Base-by-base conservation (phyloP, 176 grass and related monocot genomes). In the Tillandsia fasciculata region DNA sequence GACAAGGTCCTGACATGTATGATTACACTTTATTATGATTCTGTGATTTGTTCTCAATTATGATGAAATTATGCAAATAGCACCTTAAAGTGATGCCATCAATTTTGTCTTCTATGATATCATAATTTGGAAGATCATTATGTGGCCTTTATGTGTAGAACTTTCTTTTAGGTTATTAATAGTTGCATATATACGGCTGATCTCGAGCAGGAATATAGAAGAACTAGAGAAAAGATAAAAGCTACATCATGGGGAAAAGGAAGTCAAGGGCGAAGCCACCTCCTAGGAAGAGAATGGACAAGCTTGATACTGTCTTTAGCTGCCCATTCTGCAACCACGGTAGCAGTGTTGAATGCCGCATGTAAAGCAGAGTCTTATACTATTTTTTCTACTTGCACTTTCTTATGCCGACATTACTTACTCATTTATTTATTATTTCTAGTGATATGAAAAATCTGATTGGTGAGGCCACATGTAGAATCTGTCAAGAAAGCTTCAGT, bases 391-490 rank as follows among this genome's bases (percentile, higher is more conserved):
- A 20, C 3, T 27, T 48, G 7, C 6, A 59, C 42, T 5, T 68
- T 57, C 15, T 5, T 63, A 22, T 61, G 56, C 22, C 22, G 10
- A 20, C 27, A 70, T 18, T 78, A 11, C 63, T 71, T 71, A 3
- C 9, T 50, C 66, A 49, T 49, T 75, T 67, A 10, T 23, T 76
- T 48, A 15, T 66, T 64, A 13, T 80, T 3, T 74, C 29, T 79
- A 96, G 91, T 81, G 91, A 96, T 53, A 80, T 91, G 80, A 96
- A 91, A 68, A 96, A 91, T 74, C 72, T 85, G 69, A 88, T 96
- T 64, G 91, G 91, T 1, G 87, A 96, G 63, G 91, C 84, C 2
- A 81, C 74, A n/a, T 96, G 91, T 49, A 66, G 79, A 58, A 96
- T 96, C 78, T 96, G 91, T 33, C 87, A 87, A 29, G 91, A 90